Conservation (phyloP, 2,329 filamentous ascomycete species). For the Fusarium globosum region DNA sequence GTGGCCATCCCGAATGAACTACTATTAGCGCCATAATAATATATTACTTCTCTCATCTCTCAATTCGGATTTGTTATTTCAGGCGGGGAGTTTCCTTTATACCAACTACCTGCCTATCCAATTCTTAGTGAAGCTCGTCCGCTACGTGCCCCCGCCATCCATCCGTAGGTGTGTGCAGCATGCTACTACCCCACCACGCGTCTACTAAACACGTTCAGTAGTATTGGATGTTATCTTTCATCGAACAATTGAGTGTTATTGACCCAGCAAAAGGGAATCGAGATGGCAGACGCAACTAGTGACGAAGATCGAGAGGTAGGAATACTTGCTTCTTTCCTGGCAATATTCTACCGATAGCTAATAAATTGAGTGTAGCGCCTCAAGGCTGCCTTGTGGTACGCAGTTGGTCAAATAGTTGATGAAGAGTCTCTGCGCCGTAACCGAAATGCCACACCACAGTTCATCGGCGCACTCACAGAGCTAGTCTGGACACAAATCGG, state of each 20-base stretch:
- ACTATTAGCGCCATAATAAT: neutral
- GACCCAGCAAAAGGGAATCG: neutral
- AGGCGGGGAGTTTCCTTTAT: neutral
- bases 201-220: constrained; percentile 16
- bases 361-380: constrained; percentile 67
- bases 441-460: constrained; percentile 90
- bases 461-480: constrained; percentile 87
- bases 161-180: neutral
- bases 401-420: constrained; percentile 88
- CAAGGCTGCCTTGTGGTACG: constrained; percentile 87
- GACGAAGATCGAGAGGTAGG: constrained; percentile 54
- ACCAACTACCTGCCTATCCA: neutral
- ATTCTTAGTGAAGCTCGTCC: neutral
- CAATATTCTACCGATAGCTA: neutral
- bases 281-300: constrained; percentile 49
- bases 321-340: neutral
- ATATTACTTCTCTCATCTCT: neutral
- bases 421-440: constrained; percentile 72
- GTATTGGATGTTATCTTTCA: neutral
- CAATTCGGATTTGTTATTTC: neutral
- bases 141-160: constrained; percentile 23
- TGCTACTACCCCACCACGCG: constrained; percentile 36
- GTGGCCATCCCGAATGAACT: neutral
- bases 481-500: constrained; percentile 89
- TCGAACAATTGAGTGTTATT: constrained; percentile 1